Evolutionary conservation across 257 asterid genomes (phyloP).

Genomic region (Lithospermum erythrorhizon): DNA sequence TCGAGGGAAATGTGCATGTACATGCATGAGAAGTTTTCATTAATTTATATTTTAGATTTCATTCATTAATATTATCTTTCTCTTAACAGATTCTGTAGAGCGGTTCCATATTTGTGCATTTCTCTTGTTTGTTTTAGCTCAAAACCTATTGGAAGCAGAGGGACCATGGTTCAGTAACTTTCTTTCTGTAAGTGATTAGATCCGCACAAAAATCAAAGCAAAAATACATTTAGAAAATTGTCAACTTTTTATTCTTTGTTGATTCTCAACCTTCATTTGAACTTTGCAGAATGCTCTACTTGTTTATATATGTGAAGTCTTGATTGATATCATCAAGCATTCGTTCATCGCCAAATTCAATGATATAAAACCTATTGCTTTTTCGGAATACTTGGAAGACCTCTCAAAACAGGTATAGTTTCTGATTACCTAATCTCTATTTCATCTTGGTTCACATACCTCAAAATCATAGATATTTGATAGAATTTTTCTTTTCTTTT

Average conservation of each 20-base stretch:
- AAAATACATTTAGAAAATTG: background rate
- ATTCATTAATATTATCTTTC: slow-evolving; percentile 11
- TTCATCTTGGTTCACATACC: background rate
- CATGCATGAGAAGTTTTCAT: background rate
- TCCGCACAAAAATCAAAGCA: background rate
- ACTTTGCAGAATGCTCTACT: slow-evolving; percentile 80
- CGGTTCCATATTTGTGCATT: slow-evolving; percentile 94
- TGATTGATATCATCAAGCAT: slow-evolving; percentile 86
- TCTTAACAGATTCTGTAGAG: slow-evolving; percentile 72
- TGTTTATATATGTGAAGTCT: slow-evolving; percentile 71
- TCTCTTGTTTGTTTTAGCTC: slow-evolving; percentile 90
- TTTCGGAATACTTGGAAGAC: slow-evolving; percentile 91
- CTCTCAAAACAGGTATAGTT: slow-evolving; percentile 84
- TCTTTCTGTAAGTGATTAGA: slow-evolving; percentile 47
- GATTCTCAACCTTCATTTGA: slow-evolving; percentile 11
- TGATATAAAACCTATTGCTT: slow-evolving; percentile 75
- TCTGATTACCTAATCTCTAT: too few relatives aligned
- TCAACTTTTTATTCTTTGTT: background rate
- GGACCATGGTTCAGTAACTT: slow-evolving; percentile 93
- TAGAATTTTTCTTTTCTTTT: too few relatives aligned
- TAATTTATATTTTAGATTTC: background rate
- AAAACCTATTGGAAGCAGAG: slow-evolving; percentile 86
- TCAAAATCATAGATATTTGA: background rate
- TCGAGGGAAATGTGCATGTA: background rate
- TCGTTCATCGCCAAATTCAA: slow-evolving; percentile 95